A percentile compares a stretch with the other conserved stretches of the same genome.
phyloP scores from a whole-genome alignment of 768 basidiomycete genomes.

The Kockovaella imperatae region DNA sequence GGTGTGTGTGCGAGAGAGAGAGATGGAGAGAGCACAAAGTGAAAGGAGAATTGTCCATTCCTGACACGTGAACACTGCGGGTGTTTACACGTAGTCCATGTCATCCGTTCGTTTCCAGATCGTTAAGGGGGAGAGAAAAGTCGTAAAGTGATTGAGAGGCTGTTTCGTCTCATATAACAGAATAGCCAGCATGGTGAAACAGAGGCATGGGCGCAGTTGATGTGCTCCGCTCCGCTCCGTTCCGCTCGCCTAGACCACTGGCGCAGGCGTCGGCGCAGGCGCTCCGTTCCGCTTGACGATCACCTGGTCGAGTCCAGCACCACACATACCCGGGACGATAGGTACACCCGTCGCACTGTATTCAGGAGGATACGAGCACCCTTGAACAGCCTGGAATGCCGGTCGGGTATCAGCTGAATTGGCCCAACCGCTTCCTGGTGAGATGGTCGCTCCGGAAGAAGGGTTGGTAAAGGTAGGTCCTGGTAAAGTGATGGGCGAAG shows the following conservation, averaged over 20 bases:
- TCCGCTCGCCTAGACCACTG: background rate
- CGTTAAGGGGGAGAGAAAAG: too few species aligned
- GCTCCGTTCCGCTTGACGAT: background rate
- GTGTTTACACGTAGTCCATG: too few species aligned
- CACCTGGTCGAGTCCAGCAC: slow-evolving; percentile 25
- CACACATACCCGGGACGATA: slow-evolving; percentile 33
- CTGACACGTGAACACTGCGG: too few species aligned
- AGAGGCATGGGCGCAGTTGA: too few species aligned
- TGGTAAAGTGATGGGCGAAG: slow-evolving; percentile 54
- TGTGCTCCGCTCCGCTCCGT: too few species aligned
- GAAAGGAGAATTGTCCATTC: too few species aligned
- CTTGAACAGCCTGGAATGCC: slow-evolving; percentile 25
- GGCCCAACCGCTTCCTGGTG: slow-evolving; percentile 54
- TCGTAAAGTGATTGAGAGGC: too few species aligned
- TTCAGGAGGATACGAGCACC: slow-evolving; percentile 34
- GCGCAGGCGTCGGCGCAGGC: background rate
- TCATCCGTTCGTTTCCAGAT: too few species aligned
- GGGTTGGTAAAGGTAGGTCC: slow-evolving; percentile 52
- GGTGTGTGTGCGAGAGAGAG: too few species aligned
- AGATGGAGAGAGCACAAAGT: too few species aligned
- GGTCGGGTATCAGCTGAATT: slow-evolving; percentile 24
- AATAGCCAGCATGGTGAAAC: too few species aligned
- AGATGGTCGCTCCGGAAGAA: slow-evolving; percentile 46
- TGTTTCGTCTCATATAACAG: too few species aligned
- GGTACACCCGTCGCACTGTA: slow-evolving; percentile 31